A percentile compares a stretch with the other conserved stretches of the same genome.
These are phyloP conservation scores for Leptodermis oblonga DNA, from an alignment of 257 asterid species.

Conservation along the genomic window DNA sequence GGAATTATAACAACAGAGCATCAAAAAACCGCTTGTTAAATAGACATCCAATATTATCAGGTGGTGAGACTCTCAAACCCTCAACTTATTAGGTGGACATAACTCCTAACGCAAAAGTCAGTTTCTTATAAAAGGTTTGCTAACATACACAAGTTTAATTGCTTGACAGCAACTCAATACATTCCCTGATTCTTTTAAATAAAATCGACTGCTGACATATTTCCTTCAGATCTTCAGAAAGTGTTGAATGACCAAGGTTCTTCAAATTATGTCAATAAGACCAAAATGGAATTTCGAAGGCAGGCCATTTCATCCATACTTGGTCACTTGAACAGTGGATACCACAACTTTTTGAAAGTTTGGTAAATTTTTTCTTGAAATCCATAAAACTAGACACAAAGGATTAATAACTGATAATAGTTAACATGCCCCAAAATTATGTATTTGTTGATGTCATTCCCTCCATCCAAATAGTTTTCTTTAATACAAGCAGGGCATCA, in stretches of 20 bases:
- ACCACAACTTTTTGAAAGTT: background rate
- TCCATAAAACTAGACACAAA: background rate
- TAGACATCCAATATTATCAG: background rate
- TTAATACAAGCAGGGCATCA: constrained; percentile 2
- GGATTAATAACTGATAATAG: background rate
- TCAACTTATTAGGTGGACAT: constrained; percentile 7
- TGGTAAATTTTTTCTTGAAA: background rate
- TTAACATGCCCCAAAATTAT: background rate
- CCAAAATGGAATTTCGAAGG: background rate
- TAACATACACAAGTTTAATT: background rate
- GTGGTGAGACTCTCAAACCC: background rate
- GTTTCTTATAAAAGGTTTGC: background rate
- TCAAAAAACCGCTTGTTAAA: background rate
- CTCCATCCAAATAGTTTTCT: constrained; percentile 3
- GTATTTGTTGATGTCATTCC: background rate
- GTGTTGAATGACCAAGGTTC: background rate
- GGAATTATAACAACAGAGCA: background rate
- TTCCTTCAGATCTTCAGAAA: background rate
- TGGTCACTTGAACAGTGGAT: background rate
- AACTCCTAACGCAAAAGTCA: background rate
- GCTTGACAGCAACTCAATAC: background rate
- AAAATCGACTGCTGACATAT: background rate
- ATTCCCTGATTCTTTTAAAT: background rate
- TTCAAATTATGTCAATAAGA: background rate
- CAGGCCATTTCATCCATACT: background rate